These are phyloP conservation scores for Linnemannia zychae DNA, from an alignment of 192 early-diverging fungal species.

Conservation along the genomic window DNA sequence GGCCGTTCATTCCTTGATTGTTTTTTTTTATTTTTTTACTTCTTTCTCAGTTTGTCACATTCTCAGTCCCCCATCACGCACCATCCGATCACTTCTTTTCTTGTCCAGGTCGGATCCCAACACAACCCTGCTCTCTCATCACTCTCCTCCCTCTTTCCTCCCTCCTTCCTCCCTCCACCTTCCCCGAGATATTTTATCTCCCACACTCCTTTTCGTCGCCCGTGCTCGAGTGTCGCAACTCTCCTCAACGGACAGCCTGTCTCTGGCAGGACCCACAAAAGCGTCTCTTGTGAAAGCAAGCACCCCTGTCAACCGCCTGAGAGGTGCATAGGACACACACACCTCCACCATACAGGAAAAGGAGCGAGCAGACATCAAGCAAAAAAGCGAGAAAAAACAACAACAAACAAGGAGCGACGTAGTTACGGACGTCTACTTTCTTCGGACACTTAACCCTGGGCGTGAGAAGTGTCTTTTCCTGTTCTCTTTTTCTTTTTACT, in stretches of 20 bases:
- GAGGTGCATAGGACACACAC: conserved; percentile 7
- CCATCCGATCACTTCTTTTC: background rate
- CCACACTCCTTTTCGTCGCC: background rate
- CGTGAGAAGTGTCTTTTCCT: background rate
- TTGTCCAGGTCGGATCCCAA: conserved; percentile 1
- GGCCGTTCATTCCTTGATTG: too few species aligned
- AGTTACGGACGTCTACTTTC: background rate
- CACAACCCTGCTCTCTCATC: background rate
- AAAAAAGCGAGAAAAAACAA: background rate
- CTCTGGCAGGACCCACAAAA: background rate
- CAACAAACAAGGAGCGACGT: background rate
- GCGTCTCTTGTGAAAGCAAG: background rate
- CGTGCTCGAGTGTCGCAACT: background rate
- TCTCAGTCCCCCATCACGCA: background rate
- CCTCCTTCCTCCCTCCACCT: background rate
- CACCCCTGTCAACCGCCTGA: background rate
- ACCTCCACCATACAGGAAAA: background rate
- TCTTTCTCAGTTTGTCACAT: background rate
- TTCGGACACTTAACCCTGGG: background rate
- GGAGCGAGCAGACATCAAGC: background rate
- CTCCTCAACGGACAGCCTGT: too few species aligned
- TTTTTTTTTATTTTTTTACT: background rate
- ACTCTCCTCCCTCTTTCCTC: background rate
- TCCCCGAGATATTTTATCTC: background rate
- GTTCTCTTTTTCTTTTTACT: background rate